Evolutionary conservation across 305 asterid genomes (phyloP), one percentile per base, ranked within the genome.

Genomic region (Andrographis paniculata): DNA sequence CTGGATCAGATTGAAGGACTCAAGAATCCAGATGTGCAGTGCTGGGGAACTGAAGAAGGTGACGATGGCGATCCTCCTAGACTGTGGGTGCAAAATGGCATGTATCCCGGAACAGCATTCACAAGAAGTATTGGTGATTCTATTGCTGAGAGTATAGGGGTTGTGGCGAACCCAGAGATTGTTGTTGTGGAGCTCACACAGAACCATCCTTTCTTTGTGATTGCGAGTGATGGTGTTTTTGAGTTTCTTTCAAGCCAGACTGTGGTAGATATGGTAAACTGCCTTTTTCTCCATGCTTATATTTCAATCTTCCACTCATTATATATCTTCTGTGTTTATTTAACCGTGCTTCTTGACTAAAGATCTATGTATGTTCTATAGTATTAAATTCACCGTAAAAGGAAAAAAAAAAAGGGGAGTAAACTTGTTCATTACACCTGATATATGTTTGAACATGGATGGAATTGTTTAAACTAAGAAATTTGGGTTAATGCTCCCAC

Each of bases 31-130:
- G 74, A 82, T 48, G 79, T 74, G 59, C 94, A 79, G 59, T 82
- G 94, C 67, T 89, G 98, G 98, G 95, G 78, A 43, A 82, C 91
- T 55, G 98, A 85, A 74, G 97, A 88, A 82, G 86, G 43, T 35
- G 97, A 88, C 69, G 96, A 89, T 52, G 96, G 98, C 49, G 98
- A 89, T 78, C 98, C 98, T 56, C 98, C 98, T 44, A 78, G 98
- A 52, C 58, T 89, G 39, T 89, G 98, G 98, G 95, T 89, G 59
- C 93, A 70, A 68, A 87, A 85, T 69, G 98, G 98, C 45, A 89
- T 85, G 94, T 89, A 89, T 72, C 98, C 98, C 11, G 98, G 98
- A 53, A 89, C 98, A 5, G 98, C 96, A 61, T 89, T 89, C 67
- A 83, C 99, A 5, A 74, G 99, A 72, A 87, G 99, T 69, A 62